Evolutionary conservation across 371 early-diverging fungal genomes (phyloP).

Genomic region (Mortierella sp.): DNA sequence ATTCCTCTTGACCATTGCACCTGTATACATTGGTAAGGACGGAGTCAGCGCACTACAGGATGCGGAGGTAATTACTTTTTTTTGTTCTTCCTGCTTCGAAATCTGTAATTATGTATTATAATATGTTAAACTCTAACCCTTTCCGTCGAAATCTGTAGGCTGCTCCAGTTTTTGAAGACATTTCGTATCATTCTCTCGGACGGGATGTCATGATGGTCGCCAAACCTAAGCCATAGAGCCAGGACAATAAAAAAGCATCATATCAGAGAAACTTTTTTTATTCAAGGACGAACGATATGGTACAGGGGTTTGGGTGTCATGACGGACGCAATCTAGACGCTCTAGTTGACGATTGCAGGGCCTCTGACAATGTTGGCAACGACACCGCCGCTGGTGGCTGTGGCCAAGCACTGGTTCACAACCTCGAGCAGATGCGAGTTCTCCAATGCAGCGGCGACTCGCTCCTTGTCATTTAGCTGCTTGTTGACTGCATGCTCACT

Average conservation of each 20-base stretch:
- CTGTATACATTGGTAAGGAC: constrained; percentile 70
- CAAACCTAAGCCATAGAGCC: constrained; percentile 3
- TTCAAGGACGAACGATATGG: constrained; percentile 10
- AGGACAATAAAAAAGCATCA: background rate
- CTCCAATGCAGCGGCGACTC: constrained; percentile 99
- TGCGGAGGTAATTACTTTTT: constrained; percentile 40
- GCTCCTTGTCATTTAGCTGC: constrained; percentile 99
- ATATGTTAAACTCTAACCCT: too few relatives aligned
- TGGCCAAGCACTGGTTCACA: constrained; percentile 91
- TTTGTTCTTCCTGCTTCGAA: background rate
- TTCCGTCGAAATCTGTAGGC: constrained; percentile 14
- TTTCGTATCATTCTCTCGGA: constrained; percentile 43
- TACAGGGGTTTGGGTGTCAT: constrained; percentile 11
- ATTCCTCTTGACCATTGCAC: constrained; percentile 84
- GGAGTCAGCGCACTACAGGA: constrained; percentile 65
- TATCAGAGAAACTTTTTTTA: background rate
- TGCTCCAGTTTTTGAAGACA: constrained; percentile 26
- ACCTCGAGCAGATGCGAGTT: constrained; percentile 94
- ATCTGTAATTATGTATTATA: too few relatives aligned
- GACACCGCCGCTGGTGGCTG: constrained; percentile 59
- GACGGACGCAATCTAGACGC: too few relatives aligned
- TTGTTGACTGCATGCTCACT: constrained; percentile 96
- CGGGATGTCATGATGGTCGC: constrained; percentile 50
- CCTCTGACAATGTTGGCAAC: constrained; percentile 52
- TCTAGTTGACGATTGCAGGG: constrained; percentile 33